Evolutionary conservation across 768 basidiomycete genomes (phyloP), one percentile per base, ranked within the genome.

Genomic region (Postia placenta): DNA sequence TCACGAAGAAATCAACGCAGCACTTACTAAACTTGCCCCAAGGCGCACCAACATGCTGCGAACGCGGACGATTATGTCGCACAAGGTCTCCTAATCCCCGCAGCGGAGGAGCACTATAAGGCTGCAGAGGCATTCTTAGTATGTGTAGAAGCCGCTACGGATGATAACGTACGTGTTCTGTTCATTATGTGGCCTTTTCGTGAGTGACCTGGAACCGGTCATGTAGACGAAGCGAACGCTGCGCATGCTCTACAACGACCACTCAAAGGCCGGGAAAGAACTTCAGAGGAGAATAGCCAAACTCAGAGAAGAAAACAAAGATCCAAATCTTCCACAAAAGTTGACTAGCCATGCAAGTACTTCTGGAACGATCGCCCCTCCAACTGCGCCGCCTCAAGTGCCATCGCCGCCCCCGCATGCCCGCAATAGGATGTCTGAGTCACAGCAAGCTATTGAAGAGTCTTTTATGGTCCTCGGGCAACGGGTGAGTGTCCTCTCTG

Each of bases 391-490:
- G 51, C 57, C 51, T 62, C 61, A 72, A 45, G 65, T 70, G 22
- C 61, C 75, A 1, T 71, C 76, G 15, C 76, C 78, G 25, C 71
- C 76, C 40, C 61, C 51, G 53, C 62, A 48, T 35, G 62, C 72
- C 65, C 70, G 48, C 74, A 85, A 52, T 77, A 78, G 24, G 71
- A 75, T 60, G 37, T 57, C 57, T 1, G 69, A 71, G 22, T 72
- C 72, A 1, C 69, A 71, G 54, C 78, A 79, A 52, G 78, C 82
- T 1, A 85, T 87, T 1, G 90, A 91, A 41, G 90, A 92, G 61
- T 92, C 90, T 0, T 92, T 92, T 58, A 90, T 92, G 89, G 73
- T 92, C 2, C 71, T 92, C 2, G 87, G 87, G 15, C 88, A 90
- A 62, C 76, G 81, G 56, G 86, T 88, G 59, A 58, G 80, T 71